Conservation (phyloP, 768 basidiomycete genomes). For the Favolaschia claudopus region DNA sequence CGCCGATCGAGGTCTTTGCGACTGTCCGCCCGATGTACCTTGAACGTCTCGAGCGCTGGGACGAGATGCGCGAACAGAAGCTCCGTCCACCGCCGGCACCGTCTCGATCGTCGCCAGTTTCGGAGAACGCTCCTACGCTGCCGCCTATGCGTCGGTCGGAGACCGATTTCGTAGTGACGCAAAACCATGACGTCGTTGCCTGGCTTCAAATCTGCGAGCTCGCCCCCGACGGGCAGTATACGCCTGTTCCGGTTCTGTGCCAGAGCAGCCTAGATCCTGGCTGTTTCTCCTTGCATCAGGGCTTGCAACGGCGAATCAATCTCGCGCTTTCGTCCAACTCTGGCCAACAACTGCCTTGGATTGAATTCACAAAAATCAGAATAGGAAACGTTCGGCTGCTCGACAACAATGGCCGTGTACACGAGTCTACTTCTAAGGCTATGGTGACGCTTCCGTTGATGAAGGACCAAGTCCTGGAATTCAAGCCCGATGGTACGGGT, state of each 20-base stretch:
- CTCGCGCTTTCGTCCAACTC: conserved; percentile 87
- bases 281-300: conserved; percentile 90
- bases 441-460: conserved; percentile 78
- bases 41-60: conserved; percentile 91
- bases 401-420: conserved; percentile 82
- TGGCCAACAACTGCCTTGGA: conserved; percentile 90
- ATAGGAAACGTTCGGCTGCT: conserved; percentile 87
- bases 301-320: conserved; percentile 84
- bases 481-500: conserved; percentile 86
- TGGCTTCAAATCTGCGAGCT: conserved; percentile 90
- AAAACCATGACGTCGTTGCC: conserved; percentile 90
- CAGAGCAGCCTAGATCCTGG: conserved; percentile 81
- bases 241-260: conserved; percentile 83
- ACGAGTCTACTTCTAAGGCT: conserved; percentile 77
- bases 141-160: conserved; percentile 93
- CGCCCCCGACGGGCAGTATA: conserved; percentile 82
- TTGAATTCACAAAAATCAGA: conserved; percentile 74
- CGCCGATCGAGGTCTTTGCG: conserved; percentile 91
- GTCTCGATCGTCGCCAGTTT: conserved; percentile 41
- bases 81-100: conserved; percentile 50
- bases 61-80: conserved; percentile 86
- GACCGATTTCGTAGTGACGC: conserved; percentile 87
- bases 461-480: conserved; percentile 76
- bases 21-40: conserved; percentile 82
- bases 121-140: conserved; percentile 50